Percentiles rank a stretch among this genome's conserved stretches.
Evolutionary conservation across 176 grass and related monocot species (phyloP).

Genomic region (Oryza longistaminata): DNA sequence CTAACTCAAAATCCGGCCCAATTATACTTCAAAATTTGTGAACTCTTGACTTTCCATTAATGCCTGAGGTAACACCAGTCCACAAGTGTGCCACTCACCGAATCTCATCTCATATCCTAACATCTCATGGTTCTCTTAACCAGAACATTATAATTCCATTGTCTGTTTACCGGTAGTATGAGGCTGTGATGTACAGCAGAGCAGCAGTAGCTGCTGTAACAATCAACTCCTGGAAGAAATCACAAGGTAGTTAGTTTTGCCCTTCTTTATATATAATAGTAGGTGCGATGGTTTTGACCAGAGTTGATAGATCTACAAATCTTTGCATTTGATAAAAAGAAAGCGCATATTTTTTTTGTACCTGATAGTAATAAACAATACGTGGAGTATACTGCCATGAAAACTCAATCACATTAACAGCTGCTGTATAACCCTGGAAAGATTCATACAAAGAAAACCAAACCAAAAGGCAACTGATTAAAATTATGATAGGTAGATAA

Average conservation of each 20-base stretch:
- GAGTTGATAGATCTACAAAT: slow-evolving; percentile 17
- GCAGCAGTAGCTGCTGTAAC: slow-evolving; percentile 38
- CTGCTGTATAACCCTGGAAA: slow-evolving; percentile 56
- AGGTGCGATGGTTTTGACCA: neutral
- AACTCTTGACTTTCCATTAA: neutral
- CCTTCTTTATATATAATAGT: neutral
- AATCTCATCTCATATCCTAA: slow-evolving; percentile 24
- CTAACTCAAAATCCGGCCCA: slow-evolving; percentile 15
- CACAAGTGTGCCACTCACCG: neutral
- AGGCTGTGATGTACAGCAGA: slow-evolving; percentile 47
- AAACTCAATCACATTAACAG: slow-evolving; percentile 45
- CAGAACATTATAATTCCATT: neutral
- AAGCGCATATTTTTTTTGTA: slow-evolving; percentile 15
- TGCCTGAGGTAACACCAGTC: neutral
- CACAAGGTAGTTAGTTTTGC: neutral
- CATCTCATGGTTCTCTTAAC: neutral
- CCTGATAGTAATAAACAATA: slow-evolving; percentile 73
- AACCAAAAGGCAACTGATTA: slow-evolving; percentile 10
- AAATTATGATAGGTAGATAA: neutral
- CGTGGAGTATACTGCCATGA: slow-evolving; percentile 46
- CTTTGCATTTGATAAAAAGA: neutral
- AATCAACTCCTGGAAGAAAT: slow-evolving; percentile 45
- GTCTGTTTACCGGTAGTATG: slow-evolving; percentile 46
- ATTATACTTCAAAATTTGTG: slow-evolving; percentile 24
- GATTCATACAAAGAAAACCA: slow-evolving; percentile 18